phyloP scores from a whole-genome alignment of 768 basidiomycete species.

The Scleroderma citrinum region DNA sequence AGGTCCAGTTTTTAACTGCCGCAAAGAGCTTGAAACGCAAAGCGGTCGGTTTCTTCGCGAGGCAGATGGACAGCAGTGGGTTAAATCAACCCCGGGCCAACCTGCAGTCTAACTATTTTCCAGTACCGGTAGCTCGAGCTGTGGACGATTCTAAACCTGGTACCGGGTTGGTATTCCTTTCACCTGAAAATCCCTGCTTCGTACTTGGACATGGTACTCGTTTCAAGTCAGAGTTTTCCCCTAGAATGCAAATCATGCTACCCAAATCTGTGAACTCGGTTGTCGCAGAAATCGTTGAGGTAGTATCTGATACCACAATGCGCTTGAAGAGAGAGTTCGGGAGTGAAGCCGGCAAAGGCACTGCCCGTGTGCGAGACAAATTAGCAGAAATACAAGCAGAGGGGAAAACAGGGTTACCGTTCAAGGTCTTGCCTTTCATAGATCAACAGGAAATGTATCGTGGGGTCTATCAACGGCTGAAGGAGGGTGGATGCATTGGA shows the following conservation, averaged over 20 bases:
- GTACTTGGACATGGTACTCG: constrained; percentile 76
- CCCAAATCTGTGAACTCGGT: constrained; percentile 73
- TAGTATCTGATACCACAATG: constrained; percentile 84
- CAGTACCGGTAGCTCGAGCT: constrained; percentile 92
- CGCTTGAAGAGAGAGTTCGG: constrained; percentile 84
- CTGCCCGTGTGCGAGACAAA: constrained; percentile 61
- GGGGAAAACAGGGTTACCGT: constrained; percentile 61
- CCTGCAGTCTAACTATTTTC: constrained; percentile 7
- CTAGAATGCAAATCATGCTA: constrained; percentile 82
- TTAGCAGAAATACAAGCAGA: constrained; percentile 50
- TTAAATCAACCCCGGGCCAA: constrained; percentile 3
- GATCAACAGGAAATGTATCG: constrained; percentile 95
- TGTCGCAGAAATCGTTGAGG: constrained; percentile 79
- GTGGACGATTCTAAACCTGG: constrained; percentile 79
- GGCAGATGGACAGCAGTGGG: constrained; percentile 85
- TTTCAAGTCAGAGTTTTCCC: constrained; percentile 67
- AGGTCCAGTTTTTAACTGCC: constrained; percentile 83
- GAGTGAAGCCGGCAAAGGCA: constrained; percentile 73
- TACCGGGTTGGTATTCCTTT: constrained; percentile 63
- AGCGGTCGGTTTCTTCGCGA: constrained; percentile 74
- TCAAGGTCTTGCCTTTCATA: constrained; percentile 80
- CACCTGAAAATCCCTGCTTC: constrained; percentile 71
- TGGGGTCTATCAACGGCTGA: constrained; percentile 82
- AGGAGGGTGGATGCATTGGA: constrained; percentile 85
- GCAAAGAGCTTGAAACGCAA: constrained; percentile 81